Percentiles rank a stretch among this genome's conserved stretches.
phyloP scores from a whole-genome alignment of 495 filamentous ascomycete species.

The Daldinia caldariorum region DNA sequence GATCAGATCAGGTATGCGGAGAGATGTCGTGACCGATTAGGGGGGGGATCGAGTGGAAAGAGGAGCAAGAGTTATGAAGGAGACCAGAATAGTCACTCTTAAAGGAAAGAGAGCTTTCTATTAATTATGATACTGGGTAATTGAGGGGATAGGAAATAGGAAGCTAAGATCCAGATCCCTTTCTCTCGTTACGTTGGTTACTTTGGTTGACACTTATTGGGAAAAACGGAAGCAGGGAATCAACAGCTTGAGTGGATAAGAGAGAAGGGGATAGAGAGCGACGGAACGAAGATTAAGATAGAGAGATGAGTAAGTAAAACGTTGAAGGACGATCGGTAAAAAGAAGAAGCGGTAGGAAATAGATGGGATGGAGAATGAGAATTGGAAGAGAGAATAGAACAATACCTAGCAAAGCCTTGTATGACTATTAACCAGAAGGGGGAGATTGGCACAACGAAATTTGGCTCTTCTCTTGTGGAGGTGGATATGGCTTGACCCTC shows the following conservation, averaged over 20 bases:
- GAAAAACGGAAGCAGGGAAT: slow-evolving; percentile 43
- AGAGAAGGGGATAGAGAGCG: slow-evolving; percentile 49
- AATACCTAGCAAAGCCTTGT: slow-evolving; percentile 9
- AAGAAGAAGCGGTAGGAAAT: slow-evolving; percentile 49
- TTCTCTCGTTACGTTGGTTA: slow-evolving; percentile 23
- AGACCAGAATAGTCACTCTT: slow-evolving; percentile 41
- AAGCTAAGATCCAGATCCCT: slow-evolving; percentile 44
- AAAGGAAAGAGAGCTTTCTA: slow-evolving; percentile 47
- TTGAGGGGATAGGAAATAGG: slow-evolving; percentile 41
- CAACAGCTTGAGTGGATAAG: slow-evolving; percentile 32
- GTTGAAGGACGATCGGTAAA: slow-evolving; percentile 48
- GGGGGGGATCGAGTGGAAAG: slow-evolving; percentile 26
- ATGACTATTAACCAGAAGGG: slow-evolving; percentile 40
- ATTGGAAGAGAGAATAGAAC: slow-evolving; percentile 41
- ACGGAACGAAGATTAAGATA: slow-evolving; percentile 47
- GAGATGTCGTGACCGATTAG: slow-evolving; percentile 39
- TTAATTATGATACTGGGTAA: slow-evolving; percentile 44
- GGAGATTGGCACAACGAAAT: slow-evolving; percentile 31
- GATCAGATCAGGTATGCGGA: slow-evolving; percentile 30
- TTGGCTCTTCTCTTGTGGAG: slow-evolving; percentile 35
- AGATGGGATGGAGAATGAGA: slow-evolving; percentile 46
- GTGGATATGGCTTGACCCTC: slow-evolving; percentile 40
- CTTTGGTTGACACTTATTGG: slow-evolving; percentile 17
- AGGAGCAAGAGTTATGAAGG: slow-evolving; percentile 34
- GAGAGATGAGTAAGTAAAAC: slow-evolving; percentile 45